phyloP scores from a whole-genome alignment of 257 asterid genomes.

The Solanum etuberosum region DNA sequence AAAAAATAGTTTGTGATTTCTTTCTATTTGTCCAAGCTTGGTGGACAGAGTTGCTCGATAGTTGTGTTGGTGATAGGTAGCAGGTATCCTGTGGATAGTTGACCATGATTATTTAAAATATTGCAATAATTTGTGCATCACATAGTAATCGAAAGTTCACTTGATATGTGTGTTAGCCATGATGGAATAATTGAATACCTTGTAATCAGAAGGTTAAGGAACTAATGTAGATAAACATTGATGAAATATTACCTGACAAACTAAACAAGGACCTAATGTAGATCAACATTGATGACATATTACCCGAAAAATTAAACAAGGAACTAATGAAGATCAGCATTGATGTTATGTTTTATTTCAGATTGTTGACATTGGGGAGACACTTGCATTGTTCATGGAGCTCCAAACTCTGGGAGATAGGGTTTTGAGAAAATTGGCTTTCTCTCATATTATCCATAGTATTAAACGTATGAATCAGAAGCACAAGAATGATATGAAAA shows the following conservation, averaged over 20 bases:
- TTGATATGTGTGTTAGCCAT: not conserved
- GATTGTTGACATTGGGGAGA: conserved; percentile 58
- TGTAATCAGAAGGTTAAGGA: not conserved
- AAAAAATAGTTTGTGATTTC: not conserved
- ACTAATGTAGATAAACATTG: not conserved
- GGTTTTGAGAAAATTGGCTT: conserved; percentile 48
- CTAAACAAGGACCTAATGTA: not conserved
- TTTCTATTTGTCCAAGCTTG: not conserved
- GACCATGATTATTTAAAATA: not conserved
- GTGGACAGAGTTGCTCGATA: not conserved
- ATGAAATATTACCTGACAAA: not conserved
- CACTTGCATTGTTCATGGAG: conserved; percentile 78
- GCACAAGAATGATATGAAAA: conserved; percentile 77
- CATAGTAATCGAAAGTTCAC: not conserved
- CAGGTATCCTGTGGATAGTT: not conserved
- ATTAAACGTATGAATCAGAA: conserved; percentile 74
- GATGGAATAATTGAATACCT: not conserved
- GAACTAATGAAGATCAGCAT: not conserved
- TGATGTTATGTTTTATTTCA: not conserved
- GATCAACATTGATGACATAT: not conserved
- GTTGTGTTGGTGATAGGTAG: not conserved
- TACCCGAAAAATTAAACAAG: not conserved
- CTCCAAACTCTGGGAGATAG: conserved; percentile 80
- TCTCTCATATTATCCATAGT: conserved; percentile 59
- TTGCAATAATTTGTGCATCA: not conserved